Evolutionary conservation across 164 flowering plant genomes (phyloP), one percentile per base, ranked within the genome.

Genomic region (Chloranthus sessilifolius): DNA sequence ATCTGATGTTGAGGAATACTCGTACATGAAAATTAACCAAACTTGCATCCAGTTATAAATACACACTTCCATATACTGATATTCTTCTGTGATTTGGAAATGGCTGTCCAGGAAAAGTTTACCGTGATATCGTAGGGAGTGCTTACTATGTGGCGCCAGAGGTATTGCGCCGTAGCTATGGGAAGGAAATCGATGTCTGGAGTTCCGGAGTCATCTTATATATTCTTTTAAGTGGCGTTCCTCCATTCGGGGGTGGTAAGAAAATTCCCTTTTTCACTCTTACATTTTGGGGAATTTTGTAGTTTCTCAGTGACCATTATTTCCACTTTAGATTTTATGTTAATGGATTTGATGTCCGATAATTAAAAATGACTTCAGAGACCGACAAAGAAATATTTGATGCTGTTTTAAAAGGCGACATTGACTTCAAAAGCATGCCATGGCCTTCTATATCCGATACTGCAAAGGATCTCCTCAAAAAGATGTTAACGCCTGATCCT

Each of bases 131-230:
- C 22, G 91, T 84, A 27, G 97, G 97, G 50, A 90, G 95, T 64
- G 91, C 97, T 11, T 90, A 79, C 58, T 90, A 90, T 65, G 79
- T 90, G 40, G 95, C 97, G 1, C 97, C 97, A 20, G 97, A 86
- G 62, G 95, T 90, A 24, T 46, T 90, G 64, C 53, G 40, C 4
- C 63, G 73, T 27, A 64, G 43, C 34, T 90, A 90, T 47, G 95
- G 95, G 30, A 86, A 86, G 68, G 97, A 90, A 66, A 74, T 78
- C 5, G 97, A 90, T 64, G 83, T 89, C 5, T 89, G 97, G 97
- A 89, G 97, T 74, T 92, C 97, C 39, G 97, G 97, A 37, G 80
- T 89, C 62, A 89, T 89, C 28, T 56, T 89, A n/a, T 89, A 85
- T 63, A 78, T 89, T 59, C 95, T 89, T 62, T 62, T 89, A 12